These are phyloP conservation scores for Phyllosticta capitalensis DNA, from an alignment of 2,329 filamentous ascomycete genomes.

Conservation along the genomic window DNA sequence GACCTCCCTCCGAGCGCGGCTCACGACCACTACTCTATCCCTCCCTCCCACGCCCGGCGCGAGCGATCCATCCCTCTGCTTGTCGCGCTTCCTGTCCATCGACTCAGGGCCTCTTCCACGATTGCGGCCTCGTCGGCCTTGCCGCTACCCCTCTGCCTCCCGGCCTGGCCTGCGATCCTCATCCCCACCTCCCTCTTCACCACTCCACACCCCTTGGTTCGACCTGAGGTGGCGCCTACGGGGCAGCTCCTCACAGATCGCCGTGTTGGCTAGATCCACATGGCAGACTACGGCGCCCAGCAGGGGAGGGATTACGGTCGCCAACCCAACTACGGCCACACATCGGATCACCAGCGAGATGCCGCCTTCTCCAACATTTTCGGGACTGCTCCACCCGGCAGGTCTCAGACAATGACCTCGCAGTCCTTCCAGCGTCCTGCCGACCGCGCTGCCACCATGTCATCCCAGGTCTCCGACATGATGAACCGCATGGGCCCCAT, in stretches of 20 bases:
- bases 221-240: constrained; percentile 6
- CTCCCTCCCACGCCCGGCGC: background rate
- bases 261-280: constrained; percentile 20
- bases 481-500: constrained; percentile 59
- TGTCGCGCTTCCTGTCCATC: constrained; percentile 3
- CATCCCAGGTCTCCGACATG: constrained; percentile 35
- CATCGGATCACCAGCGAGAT: constrained; percentile 64
- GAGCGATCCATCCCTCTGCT: background rate
- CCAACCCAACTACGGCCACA: constrained; percentile 42
- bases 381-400: constrained; percentile 73
- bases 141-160: constrained; percentile 6
- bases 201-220: background rate
- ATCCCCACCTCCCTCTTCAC: background rate
- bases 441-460: constrained; percentile 67
- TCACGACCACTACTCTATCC: background rate
- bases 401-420: constrained; percentile 92
- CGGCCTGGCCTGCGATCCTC: background rate
- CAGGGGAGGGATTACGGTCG: constrained; percentile 51
- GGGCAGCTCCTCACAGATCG: constrained; percentile 8
- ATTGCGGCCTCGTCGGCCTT: constrained; percentile 6
- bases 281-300: constrained; percentile 57
- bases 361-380: constrained; percentile 96
- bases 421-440: constrained; percentile 53
- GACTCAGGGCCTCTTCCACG: constrained; percentile 5
- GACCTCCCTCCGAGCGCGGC: constrained; percentile 1